Base-by-base conservation (phyloP, 768 basidiomycete genomes). In the Agaricus subrufescens region DNA sequence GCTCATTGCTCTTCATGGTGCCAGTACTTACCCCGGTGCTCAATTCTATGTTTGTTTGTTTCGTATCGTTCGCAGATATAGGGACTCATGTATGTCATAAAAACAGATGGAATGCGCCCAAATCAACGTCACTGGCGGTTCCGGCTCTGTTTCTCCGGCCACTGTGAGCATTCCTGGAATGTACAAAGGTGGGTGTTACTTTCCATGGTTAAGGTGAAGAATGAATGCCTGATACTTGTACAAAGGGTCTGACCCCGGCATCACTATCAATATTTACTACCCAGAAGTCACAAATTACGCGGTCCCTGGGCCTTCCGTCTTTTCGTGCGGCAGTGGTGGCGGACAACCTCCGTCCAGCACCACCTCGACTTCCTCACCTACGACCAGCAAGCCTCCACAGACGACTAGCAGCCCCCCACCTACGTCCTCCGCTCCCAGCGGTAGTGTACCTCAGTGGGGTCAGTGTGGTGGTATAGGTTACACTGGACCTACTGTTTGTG, bases 91-190 rank as follows among this genome's bases (percentile, higher is more conserved):
- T 11, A 11, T 4, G 60, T 51, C 30, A 11, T 34, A 2, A 40
- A 42, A 50, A 38, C 50, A 79, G 75, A 76, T 79, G 75, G 73
- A 74, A 53, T 80, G 79, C 52, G 78, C 73, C 6, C 79, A 80
- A 58, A 58, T 81, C 44, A 60, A 69, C 40, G 72, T 81, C 51
- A 75, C 75, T 6, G 76, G 77, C 31, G 75, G 76, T 37, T 39
- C 44, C 10, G 78, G 77, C 48, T 72, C 62, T 58, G 64, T 73
- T 8, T 66, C 62, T 10, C 78, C 79, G 2, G 65, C 75, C 23
- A 75, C 76, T 15, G 77, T 78, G 43, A 73, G 67, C 61, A 74
- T 81, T 71, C 78, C 78, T 4, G 79, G 79, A 23, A 74, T 75
- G 8, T 79, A 80, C 65, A 65, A 63, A 23, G 68, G 74, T 72